A percentile compares a stretch with the other conserved stretches of the same genome.
Conservation (phyloP, 805 yeast genomes). For the Phaffomyces antillensis region DNA sequence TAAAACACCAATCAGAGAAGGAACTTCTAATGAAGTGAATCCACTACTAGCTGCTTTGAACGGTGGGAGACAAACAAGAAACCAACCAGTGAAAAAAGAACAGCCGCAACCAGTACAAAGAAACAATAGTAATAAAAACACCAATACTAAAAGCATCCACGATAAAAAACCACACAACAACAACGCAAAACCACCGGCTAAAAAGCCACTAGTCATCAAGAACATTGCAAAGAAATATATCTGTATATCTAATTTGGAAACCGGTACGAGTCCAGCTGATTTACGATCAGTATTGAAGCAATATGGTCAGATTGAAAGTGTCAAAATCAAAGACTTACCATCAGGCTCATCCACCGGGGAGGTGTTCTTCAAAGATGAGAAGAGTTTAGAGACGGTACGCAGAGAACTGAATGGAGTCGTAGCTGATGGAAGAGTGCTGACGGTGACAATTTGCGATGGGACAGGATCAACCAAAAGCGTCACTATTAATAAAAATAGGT, state of each 20-base stretch:
- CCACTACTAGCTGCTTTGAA: background rate
- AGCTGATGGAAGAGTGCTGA: conserved; percentile 41
- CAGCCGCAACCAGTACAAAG: background rate
- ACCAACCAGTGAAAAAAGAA: background rate
- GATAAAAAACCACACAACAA: background rate
- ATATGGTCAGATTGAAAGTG: conserved; percentile 18
- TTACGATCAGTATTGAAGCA: conserved; percentile 20
- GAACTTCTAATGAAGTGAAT: background rate
- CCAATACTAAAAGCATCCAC: background rate
- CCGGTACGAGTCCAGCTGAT: conserved; percentile 26
- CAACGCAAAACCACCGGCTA: background rate
- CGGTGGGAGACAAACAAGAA: background rate
- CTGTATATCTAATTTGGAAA: conserved; percentile 25
- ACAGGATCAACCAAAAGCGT: background rate
- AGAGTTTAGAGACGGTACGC: conserved; percentile 25
- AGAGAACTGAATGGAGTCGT: conserved; percentile 32
- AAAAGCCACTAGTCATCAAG: conserved; percentile 12
- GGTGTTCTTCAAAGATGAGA: conserved; percentile 25
- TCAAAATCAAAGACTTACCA: conserved; percentile 29
- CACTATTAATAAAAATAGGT: background rate
- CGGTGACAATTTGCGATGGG: conserved; percentile 23
- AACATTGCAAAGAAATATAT: conserved; percentile 19
- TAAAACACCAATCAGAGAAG: background rate
- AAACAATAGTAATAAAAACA: too few species aligned
- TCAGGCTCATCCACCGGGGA: conserved; percentile 35